Evolutionary conservation across 768 basidiomycete genomes (phyloP), one percentile per base, ranked within the genome.

Genomic region (Rubroboletus pulcherrimus): DNA sequence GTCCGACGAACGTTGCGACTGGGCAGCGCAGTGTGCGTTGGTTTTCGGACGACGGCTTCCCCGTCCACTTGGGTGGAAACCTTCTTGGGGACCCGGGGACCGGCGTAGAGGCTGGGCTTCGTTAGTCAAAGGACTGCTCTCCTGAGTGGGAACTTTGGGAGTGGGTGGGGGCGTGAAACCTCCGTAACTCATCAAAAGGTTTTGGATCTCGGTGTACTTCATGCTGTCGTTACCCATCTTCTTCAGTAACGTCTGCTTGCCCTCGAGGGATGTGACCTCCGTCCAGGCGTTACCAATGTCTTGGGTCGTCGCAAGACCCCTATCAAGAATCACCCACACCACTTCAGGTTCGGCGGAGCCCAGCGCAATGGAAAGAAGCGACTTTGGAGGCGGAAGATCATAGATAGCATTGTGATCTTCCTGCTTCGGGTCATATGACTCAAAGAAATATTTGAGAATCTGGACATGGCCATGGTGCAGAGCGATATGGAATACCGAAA

Each of bases 401-500:
- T 89, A 88, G 42, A 89, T 75, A 4, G 66, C 65, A 26, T 68
- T 61, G 35, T 74, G 71, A 59, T 87, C 87, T 39, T 73, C 64
- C 40, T 82, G 76, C 44, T 76, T 74, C 6, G 85, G 83, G 39
- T 82, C 74, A 64, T 86, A 82, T 29, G 72, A 71, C 51, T 87
- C 74, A 63, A 91, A 75, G 74, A 90, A 83, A 73, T 84, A 76
- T 40, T 77, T 71, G 55, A 86, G 68, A 56, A 89, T 75, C 12
- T 76, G 58, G 31, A 82, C 62, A 59, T 83, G 74, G 11, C 85
- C 83, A 54, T 64, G 64, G 63, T 76, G 72, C 9, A 91, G 66
- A 10, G 86, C 86, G 49, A 83, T 60, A 68, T 91, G 88, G 72
- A 89, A 84, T 2, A 85, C 79, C 4, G 87, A 87, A 47, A 78